phyloP scores from a whole-genome alignment of 1,284 basidiomycete species.

The Pyrrhoderma lamaoense region DNA sequence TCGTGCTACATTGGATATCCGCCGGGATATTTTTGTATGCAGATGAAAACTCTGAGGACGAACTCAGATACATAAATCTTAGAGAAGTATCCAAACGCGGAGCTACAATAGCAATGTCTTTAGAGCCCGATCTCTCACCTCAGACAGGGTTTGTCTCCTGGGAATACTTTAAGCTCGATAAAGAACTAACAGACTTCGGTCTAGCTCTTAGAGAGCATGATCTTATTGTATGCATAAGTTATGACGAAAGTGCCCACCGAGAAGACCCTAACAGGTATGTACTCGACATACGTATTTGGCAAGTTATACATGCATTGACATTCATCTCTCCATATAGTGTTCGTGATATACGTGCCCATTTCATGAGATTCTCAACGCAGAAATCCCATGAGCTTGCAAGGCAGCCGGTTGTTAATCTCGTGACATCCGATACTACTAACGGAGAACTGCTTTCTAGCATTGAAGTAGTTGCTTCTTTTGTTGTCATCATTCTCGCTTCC shows the following conservation, averaged over 20 bases:
- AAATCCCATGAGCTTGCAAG: constrained; percentile 6
- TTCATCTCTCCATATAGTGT: not conserved
- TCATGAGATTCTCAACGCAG: constrained; percentile 1
- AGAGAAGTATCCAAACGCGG: constrained; percentile 7
- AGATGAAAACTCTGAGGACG: not conserved
- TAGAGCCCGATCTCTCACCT: not conserved
- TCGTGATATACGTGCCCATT: not conserved
- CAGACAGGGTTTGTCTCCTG: not conserved
- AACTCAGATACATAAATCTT: constrained; percentile 2
- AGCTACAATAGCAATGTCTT: too few relatives aligned
- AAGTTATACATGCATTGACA: not conserved
- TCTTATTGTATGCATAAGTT: constrained; percentile 1
- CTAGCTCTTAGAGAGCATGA: constrained; percentile 11
- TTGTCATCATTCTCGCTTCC: constrained; percentile 7
- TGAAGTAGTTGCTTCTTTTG: constrained; percentile 7
- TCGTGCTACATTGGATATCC: constrained; percentile 1
- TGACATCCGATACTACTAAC: not conserved
- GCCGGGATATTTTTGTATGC: constrained; percentile 7
- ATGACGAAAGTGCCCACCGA: not conserved
- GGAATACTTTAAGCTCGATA: constrained; percentile 3
- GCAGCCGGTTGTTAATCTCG: not conserved
- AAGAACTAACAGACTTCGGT: constrained; percentile 3
- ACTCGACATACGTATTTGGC: not conserved
- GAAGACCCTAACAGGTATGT: not conserved
- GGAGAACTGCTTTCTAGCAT: not conserved